Evolutionary conservation across 805 yeast species (phyloP).

Genomic region (Lipomyces oligophaga): DNA sequence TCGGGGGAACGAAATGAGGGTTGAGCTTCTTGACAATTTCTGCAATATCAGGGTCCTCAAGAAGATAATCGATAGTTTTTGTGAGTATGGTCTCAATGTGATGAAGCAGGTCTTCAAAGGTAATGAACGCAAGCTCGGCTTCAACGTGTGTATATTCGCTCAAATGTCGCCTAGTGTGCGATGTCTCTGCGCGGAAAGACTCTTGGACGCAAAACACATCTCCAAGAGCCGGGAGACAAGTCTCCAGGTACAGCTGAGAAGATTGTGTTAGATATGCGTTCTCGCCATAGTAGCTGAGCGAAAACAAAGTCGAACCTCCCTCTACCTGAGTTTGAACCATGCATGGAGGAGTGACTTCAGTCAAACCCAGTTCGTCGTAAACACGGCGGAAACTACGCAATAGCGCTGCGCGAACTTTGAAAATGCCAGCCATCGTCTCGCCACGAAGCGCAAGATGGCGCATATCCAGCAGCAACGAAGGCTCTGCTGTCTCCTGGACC

Average conservation of each 20-base stretch:
- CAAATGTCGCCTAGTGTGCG: conserved; percentile 97
- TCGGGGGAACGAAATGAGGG: conserved; percentile 84
- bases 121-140: conserved; percentile 83
- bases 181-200: conserved; percentile 97
- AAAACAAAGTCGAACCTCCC: conserved; percentile 96
- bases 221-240: conserved; percentile 92
- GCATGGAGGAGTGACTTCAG: conserved; percentile 98
- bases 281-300: conserved; percentile 91
- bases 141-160: conserved; percentile 97
- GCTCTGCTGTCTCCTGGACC: conserved; percentile 80
- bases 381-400: conserved; percentile 71
- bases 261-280: conserved; percentile 96
- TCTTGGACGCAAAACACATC: conserved; percentile 97
- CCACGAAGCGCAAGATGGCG: conserved; percentile 97
- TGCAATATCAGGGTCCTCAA: conserved; percentile 90
- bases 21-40: conserved; percentile 85
- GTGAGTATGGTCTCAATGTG: conserved; percentile 82
- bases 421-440: conserved; percentile 84
- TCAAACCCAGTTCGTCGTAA: conserved; percentile 65
- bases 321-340: conserved; percentile 99
- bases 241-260: conserved; percentile 93
- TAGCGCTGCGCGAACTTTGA: conserved; percentile 88
- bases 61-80: conserved; percentile 63
- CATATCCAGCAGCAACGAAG: conserved; percentile 85
- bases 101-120: conserved; percentile 76